Evolutionary conservation across 495 filamentous ascomycete species (phyloP), one percentile per base, ranked within the genome.

Genomic region (Annulohypoxylon nitens): DNA sequence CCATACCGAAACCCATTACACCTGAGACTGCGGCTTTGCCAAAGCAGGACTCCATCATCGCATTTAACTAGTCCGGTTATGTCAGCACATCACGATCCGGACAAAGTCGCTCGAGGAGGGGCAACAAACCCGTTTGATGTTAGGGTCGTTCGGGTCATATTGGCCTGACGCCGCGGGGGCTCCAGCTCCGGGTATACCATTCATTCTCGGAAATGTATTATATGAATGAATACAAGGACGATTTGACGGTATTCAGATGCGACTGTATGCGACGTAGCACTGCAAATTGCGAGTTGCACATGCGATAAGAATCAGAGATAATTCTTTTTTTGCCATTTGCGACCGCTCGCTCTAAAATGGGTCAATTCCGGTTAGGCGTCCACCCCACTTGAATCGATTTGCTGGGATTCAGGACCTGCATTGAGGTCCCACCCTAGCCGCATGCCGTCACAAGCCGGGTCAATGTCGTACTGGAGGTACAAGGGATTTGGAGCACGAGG

Each of bases 1-100:
- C 95, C 45, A 98, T 89, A 30, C 89, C 95, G 77, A 97, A 97
- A 10, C 95, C 95, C 85, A 93, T 93, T 16, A 87, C 91, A 41
- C 94, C 95, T 1, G 93, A 89, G 54, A 98, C 88, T 61, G 87
- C 91, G 11, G 93, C 93, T 77, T 97, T 97, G 39, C 88, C 87
- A 10, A 91, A 91, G 81, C 95, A 98, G 5, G 91, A 95, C 79
- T 98, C 95, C 93, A 97, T 97, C 41, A 88, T 88, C 18, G 81
- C 78, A 86, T 93, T 87, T 87, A 97, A 92, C 93, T 94, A 68
- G 73, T 63, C 26, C 45, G 14, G 45, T 14, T 23, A 54, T 14
- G 41, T 76, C 16, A 78, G 76, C 76, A 68, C 69, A 45, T 50
- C 36, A 41, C 45, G 20, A 3, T 7, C 30, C 58, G 14, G 12